These are phyloP conservation scores for Purpureocillium takamizusanense DNA, from an alignment of 2,329 filamentous ascomycete species.

Conservation along the genomic window DNA sequence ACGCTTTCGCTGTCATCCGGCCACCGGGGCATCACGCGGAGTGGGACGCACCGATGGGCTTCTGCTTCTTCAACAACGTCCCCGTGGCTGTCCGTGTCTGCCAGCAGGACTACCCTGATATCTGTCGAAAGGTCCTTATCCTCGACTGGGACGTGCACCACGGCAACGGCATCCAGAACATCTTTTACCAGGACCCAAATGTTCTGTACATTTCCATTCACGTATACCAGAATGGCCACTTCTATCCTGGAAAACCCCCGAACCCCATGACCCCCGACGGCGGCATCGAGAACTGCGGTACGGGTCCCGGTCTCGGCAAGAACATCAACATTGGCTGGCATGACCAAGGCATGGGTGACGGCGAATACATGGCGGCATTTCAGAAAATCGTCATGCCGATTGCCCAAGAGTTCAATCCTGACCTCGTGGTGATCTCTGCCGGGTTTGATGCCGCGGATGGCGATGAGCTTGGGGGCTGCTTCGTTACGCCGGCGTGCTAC, in stretches of 20 bases:
- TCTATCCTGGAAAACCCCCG: conserved; percentile 68
- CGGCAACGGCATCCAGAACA: conserved; percentile 91
- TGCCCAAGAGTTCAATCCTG: conserved; percentile 84
- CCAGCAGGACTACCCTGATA: conserved; percentile 68
- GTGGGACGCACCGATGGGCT: conserved; percentile 76
- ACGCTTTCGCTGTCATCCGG: conserved; percentile 89
- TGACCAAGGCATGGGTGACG: conserved; percentile 79
- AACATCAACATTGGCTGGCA: conserved; percentile 63
- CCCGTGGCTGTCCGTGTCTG: conserved; percentile 86
- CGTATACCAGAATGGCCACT: conserved; percentile 72
- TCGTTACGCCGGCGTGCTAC: conserved; percentile 84
- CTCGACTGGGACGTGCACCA: conserved; percentile 82
- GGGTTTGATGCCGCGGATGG: conserved; percentile 94
- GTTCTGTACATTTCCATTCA: conserved; percentile 94
- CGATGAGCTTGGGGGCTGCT: conserved; percentile 86
- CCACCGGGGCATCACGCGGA: conserved; percentile 96
- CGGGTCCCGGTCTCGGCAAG: conserved; percentile 44
- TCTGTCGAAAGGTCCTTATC: conserved; percentile 82
- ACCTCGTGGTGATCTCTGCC: conserved; percentile 89
- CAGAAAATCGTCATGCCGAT: conserved; percentile 96
- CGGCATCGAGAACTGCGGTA: conserved; percentile 50
- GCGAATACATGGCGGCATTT: conserved; percentile 93
- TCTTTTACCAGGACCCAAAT: conserved; percentile 91
- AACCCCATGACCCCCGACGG: conserved; percentile 51
- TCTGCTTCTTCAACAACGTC: conserved; percentile 97